Conservation (phyloP, 2,329 filamentous ascomycete species). For the Periconia macrospinosa region DNA sequence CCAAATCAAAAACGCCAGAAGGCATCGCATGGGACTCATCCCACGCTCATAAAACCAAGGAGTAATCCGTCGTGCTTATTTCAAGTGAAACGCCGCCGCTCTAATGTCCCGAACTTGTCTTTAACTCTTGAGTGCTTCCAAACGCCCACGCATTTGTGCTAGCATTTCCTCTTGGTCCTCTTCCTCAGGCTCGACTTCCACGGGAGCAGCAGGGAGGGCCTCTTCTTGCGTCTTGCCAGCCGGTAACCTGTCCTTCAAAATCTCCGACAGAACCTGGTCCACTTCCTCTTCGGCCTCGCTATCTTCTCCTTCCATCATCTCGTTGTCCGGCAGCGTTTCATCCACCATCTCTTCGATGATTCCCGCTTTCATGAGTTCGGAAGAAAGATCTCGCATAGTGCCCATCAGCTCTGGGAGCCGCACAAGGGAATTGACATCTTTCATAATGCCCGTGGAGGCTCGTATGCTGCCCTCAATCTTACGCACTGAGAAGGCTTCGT, state of each 20-base stretch:
- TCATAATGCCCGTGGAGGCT: conserved; percentile 90
- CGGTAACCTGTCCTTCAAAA: conserved; percentile 79
- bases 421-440: conserved; percentile 87
- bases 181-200: conserved; percentile 71
- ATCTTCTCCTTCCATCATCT: conserved; percentile 69
- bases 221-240: conserved; percentile 62
- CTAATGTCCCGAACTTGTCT: not conserved
- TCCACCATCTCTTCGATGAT: conserved; percentile 98
- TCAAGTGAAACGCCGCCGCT: not conserved
- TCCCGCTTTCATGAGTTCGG: conserved; percentile 89
- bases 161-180: conserved; percentile 88
- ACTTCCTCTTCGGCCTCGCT: conserved; percentile 77
- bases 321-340: conserved; percentile 73
- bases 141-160: conserved; percentile 87
- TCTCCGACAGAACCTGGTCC: conserved; percentile 88
- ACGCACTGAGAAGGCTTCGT: conserved; percentile 90
- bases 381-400: conserved; percentile 85
- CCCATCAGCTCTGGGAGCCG: conserved; percentile 81
- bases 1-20: not conserved
- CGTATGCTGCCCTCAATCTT: conserved; percentile 94
- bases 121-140: conserved; percentile 90
- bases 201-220: conserved; percentile 54
- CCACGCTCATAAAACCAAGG: not conserved
- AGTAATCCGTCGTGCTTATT: not conserved
- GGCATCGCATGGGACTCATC: not conserved